Evolutionary conservation across 1,139 yeast genomes (phyloP), one percentile per base, ranked within the genome.

Genomic region (Nadsonia commutata): DNA sequence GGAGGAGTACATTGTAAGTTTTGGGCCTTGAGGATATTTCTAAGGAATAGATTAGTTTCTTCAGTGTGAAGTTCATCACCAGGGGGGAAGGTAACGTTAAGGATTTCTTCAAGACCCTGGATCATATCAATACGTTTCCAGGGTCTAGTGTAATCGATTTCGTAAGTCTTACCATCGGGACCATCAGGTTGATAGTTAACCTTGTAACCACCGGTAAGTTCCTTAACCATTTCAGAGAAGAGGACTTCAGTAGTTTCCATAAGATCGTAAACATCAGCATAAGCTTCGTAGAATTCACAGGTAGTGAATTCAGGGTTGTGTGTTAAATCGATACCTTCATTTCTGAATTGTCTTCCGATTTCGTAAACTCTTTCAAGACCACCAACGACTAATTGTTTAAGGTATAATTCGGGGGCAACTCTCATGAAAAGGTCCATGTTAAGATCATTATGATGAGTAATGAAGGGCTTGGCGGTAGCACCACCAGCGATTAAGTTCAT

Each of bases 61-160:
- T 70, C 83, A 48, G 97, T 85, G 70, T 90, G 97, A 61, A 90
- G 76, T 67, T 86, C 76, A 57, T 86, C 94, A 52, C 96, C 97
- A 41, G 95, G 71, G 56, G 98, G 98, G 84, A 90, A 90, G 61
- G 74, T 85, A 58, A 80, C 94, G 54, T 78, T 76, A 61, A 78
- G 82, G 52, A 73, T 72, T 70, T 81, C 85, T 70, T 90, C 98
- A 57, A 90, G 72, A 60, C 85, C 94, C 66, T 86, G 93, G 60
- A 90, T 90, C 95, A 90, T 90, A 67, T 88, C 88, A 56, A 88
- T 71, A 71, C 98, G 81, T 78, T 86, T 88, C 98, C 98, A 90
- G 52, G 98, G 98, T 69, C 97, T 78, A 42, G 88, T 58, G 69
- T 88, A 90, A 67, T 90, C 94, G 60, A 90, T 70, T 48, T 80